A percentile compares a stretch with the other conserved stretches of the same genome.
These are phyloP conservation scores for Pueraria montana DNA, from an alignment of 306 rosid genomes.

Conservation along the genomic window DNA sequence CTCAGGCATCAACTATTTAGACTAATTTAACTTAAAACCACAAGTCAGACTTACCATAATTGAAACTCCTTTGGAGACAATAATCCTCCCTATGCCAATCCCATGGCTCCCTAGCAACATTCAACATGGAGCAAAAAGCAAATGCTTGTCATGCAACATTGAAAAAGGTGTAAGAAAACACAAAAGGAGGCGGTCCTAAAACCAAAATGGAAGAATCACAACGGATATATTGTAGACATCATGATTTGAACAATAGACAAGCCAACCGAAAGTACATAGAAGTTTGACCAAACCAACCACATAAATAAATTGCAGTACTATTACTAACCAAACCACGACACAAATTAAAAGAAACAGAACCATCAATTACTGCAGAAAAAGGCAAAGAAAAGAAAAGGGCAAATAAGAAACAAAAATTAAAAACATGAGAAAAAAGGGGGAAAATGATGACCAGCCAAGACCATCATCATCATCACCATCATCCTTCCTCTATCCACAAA, in stretches of 20 bases:
- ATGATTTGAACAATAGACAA: conserved; percentile 21
- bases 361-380: conserved; percentile 32
- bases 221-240: neutral
- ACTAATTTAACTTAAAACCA: conserved; percentile 14
- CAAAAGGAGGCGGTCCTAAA: conserved; percentile 18
- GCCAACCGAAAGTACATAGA: conserved; percentile 1
- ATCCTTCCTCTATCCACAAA: conserved; percentile 42
- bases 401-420: neutral
- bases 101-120: conserved; percentile 64
- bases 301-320: conserved; percentile 5
- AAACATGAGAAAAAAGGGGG: conserved; percentile 6
- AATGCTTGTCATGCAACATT: conserved; percentile 21
- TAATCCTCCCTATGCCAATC: conserved; percentile 66
- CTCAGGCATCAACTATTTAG: conserved; percentile 22
- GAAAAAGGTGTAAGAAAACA: conserved; percentile 14
- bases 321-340: conserved; percentile 1
- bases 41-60: conserved; percentile 55
- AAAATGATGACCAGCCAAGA: conserved; percentile 51
- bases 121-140: conserved; percentile 37
- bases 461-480: neutral
- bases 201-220: conserved; percentile 34
- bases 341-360: neutral
- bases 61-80: conserved; percentile 56
- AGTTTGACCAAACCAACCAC: neutral
- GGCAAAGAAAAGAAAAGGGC: neutral